A percentile compares a stretch with the other conserved stretches of the same genome.
phyloP scores from a whole-genome alignment of 2,329 filamentous ascomycete genomes.

The Curvularia lunata region DNA sequence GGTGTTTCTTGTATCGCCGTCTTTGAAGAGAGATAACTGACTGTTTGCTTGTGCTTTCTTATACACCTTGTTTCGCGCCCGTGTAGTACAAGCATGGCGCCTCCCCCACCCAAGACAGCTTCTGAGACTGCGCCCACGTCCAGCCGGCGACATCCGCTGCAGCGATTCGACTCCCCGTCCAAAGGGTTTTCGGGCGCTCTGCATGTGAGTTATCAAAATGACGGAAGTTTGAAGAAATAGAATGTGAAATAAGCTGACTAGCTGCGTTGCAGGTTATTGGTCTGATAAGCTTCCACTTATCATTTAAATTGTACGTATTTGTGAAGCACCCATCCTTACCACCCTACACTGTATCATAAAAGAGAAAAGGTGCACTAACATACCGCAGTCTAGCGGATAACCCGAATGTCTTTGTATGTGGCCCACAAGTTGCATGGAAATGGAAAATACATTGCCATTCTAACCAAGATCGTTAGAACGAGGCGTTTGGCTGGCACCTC shows the following conservation, averaged over 20 bases:
- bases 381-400: slow-evolving; percentile 37
- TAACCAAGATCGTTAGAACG: slow-evolving; percentile 47
- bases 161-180: slow-evolving; percentile 70
- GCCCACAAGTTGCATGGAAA: too few species aligned
- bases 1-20: background rate
- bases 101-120: background rate
- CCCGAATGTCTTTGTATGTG: slow-evolving; percentile 37
- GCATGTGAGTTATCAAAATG: slow-evolving; percentile 54
- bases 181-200: slow-evolving; percentile 67
- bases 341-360: background rate
- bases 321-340: background rate
- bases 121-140: slow-evolving; percentile 27
- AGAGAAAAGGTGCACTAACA: slow-evolving; percentile 10
- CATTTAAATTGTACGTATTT: slow-evolving; percentile 49
- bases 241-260: background rate
- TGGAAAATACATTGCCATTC: background rate
- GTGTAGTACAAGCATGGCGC: slow-evolving; percentile 8
- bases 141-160: slow-evolving; percentile 63
- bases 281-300: slow-evolving; percentile 54
- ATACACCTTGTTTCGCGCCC: background rate
- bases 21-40: background rate
- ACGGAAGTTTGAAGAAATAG: background rate
- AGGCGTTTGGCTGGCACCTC: slow-evolving; percentile 71
- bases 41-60: background rate
- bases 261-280: slow-evolving; percentile 40